Conservation (phyloP, 2,329 filamentous ascomycete genomes). For the Fusarium scirpi region DNA sequence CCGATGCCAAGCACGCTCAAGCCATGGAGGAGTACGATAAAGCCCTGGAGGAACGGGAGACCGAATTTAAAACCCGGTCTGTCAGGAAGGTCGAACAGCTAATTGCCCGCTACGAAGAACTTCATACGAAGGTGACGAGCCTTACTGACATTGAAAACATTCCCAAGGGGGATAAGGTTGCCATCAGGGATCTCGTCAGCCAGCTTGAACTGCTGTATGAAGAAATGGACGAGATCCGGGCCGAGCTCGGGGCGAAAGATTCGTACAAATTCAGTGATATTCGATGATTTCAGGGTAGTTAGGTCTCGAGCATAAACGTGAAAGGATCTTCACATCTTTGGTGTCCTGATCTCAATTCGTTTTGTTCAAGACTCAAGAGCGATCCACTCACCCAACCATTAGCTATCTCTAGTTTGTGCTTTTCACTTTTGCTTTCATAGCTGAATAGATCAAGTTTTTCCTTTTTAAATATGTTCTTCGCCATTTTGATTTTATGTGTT, state of each 20-base stretch:
- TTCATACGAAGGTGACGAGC: neutral
- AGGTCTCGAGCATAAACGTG: neutral
- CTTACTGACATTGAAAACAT: neutral
- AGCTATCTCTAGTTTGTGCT: neutral
- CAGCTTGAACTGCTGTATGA: neutral
- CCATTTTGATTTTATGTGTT: too few relatives aligned
- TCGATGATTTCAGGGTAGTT: too few relatives aligned
- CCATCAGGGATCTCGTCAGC: neutral
- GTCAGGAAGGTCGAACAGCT: neutral
- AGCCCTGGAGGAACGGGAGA: neutral
- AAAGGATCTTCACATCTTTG: too few relatives aligned
- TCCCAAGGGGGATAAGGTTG: neutral
- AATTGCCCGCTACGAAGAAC: neutral
- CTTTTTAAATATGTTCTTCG: neutral
- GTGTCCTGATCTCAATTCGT: neutral
- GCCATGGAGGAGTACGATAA: neutral
- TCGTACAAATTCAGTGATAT: too few relatives aligned
- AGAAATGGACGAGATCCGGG: accelerated
- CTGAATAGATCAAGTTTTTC: neutral
- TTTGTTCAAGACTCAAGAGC: neutral
- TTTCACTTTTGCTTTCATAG: neutral
- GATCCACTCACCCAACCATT: neutral
- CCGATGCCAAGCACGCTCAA: neutral
- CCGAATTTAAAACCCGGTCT: neutral
- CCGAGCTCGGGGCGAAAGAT: neutral